These are phyloP conservation scores for Fusarium armeniacum DNA, from an alignment of 2,329 filamentous ascomycete genomes.

Conservation along the genomic window DNA sequence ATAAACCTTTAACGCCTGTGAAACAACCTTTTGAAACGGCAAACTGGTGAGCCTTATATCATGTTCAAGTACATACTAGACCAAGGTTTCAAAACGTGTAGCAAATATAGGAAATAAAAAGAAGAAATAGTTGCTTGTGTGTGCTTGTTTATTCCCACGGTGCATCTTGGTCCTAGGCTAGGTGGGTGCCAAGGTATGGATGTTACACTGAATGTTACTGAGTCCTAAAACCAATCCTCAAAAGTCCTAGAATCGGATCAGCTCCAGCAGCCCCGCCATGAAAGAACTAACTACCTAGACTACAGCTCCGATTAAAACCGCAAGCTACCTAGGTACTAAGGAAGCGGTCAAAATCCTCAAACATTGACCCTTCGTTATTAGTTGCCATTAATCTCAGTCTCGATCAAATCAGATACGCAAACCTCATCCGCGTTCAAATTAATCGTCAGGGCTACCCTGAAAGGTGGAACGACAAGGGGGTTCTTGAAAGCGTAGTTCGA, in stretches of 20 bases:
- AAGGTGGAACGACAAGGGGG: slow-evolving; percentile 30
- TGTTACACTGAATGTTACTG: slow-evolving; percentile 19
- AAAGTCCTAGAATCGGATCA: slow-evolving; percentile 20
- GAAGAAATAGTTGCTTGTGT: slow-evolving; percentile 3
- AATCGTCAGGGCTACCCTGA: slow-evolving; percentile 38
- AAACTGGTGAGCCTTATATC: slow-evolving; percentile 6
- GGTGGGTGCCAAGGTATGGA: not conserved
- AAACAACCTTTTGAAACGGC: slow-evolving; percentile 37
- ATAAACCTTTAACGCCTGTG: slow-evolving; percentile 22
- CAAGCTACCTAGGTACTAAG: not conserved
- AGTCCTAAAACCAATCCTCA: slow-evolving; percentile 30
- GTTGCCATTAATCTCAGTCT: slow-evolving; percentile 35
- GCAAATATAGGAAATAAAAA: not conserved
- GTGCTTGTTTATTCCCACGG: slow-evolving; percentile 23
- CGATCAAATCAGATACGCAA: slow-evolving; percentile 32
- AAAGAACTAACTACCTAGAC: not conserved
- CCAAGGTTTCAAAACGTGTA: slow-evolving; percentile 6
- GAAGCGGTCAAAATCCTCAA: slow-evolving; percentile 31
- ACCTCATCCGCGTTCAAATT: slow-evolving; percentile 38
- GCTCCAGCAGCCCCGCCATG: slow-evolving; percentile 19
- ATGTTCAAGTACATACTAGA: not conserved
- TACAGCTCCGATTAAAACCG: slow-evolving; percentile 35
- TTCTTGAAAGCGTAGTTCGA: slow-evolving; percentile 2
- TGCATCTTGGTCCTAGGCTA: not conserved
- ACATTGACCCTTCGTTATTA: slow-evolving; percentile 27